Evolutionary conservation across 768 basidiomycete species (phyloP).

Genomic region (Mycena galopus): DNA sequence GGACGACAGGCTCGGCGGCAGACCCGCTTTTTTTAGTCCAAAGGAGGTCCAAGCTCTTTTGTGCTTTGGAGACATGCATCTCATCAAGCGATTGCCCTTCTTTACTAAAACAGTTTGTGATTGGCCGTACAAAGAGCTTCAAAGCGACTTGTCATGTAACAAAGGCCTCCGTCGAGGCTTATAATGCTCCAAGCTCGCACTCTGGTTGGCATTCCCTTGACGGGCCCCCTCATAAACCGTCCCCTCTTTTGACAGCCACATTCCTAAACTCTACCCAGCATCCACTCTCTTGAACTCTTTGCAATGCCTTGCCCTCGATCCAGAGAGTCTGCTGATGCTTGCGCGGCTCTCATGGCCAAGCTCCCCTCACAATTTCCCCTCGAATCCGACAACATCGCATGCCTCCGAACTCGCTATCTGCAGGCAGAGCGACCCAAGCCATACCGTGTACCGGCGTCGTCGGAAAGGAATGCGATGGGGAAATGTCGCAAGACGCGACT

Average conservation of each 20-base stretch:
- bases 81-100: neutral
- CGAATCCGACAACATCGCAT: neutral
- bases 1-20: too few relatives aligned
- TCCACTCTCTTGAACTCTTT: neutral
- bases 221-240: constrained; percentile 8
- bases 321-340: constrained; percentile 25
- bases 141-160: constrained; percentile 17
- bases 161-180: constrained; percentile 7
- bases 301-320: constrained; percentile 16
- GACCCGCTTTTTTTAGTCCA: too few relatives aligned
- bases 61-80: neutral
- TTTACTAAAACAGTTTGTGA: neutral
- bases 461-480: neutral
- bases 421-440: constrained; percentile 24
- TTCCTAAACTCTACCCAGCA: neutral
- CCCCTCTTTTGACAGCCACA: neutral
- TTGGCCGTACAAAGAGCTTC: constrained; percentile 9
- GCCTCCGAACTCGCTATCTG: constrained; percentile 11
- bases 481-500: constrained; percentile 15
- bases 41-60: neutral
- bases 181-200: neutral
- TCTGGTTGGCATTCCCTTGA: constrained; percentile 23
- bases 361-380: neutral
- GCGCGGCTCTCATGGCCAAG: constrained; percentile 26
- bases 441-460: neutral